Evolutionary conservation across 495 filamentous ascomycete genomes (phyloP), one percentile per base, ranked within the genome.

Genomic region (Xanthoparmelia taractica): DNA sequence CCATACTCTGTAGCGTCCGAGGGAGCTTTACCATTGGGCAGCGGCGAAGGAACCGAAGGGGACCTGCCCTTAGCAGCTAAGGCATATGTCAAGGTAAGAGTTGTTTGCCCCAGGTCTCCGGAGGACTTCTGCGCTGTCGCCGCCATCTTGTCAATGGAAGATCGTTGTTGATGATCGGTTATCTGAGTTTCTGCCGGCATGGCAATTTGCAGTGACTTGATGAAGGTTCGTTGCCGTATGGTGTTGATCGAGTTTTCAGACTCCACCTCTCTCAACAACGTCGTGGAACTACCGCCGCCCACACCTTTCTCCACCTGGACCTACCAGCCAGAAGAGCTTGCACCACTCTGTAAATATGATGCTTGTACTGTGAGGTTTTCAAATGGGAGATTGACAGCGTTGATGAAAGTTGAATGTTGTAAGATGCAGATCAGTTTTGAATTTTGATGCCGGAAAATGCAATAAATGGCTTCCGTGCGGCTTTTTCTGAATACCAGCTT

Each of bases 21-120:
- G 65, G 47, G 74, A 65, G 70, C 75, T 74, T 69, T 79, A 67
- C 47, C 76, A 67, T 36, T 66, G 70, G 63, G 71, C 69, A 62
- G 68, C 72, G 55, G 69, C 58, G 66, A 73, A 52, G 66, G 63
- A 50, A 69, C 65, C 34, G 75, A 63, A 36, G 79, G 67, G 61
- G 83, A 75, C 63, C 84, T 79, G 68, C 90, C 89, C 75, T 90
- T 92, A 34, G 93, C 94, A 71, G 93, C 93, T 79, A 96, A 91
- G 63, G 93, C 93, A 76, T 98, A 98, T 48, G 94, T 96, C 75
- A 96, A 95, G 60, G 80, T 72, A 57, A 81, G 58, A 12, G 34
- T 57, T 31, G 54, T 48, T 40, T 59, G 63, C 11, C 36, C 31
- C 37, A 63, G 20, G 33, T 68, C 68, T 40, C 54, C 40, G 4